Evolutionary conservation across 148 eudicot species (phyloP).

Genomic region (Salicornia ramosissima): DNA sequence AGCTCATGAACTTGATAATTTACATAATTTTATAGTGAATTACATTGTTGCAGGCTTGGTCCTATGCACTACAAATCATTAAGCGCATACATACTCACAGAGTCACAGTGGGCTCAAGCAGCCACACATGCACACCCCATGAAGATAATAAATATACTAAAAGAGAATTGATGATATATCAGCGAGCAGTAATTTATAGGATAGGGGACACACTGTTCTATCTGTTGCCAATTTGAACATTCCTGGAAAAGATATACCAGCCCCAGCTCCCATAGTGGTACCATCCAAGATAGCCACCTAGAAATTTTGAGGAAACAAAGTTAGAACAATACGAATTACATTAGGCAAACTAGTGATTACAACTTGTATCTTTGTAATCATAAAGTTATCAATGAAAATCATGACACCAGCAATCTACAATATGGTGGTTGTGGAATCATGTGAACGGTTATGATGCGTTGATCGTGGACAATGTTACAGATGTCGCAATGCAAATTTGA

Average conservation of each 20-base stretch:
- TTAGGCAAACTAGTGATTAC: not conserved
- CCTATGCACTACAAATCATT: not conserved
- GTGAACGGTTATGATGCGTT: no score
- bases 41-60: not conserved
- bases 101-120: not conserved
- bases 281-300: conserved; percentile 95
- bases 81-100: not conserved
- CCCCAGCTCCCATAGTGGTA: conserved; percentile 80
- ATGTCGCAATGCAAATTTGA: no score
- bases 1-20: no score
- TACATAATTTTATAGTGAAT: not conserved
- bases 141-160: not conserved
- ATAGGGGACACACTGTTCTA: conserved; percentile 56
- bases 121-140: not conserved
- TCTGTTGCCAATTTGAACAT: conserved; percentile 87
- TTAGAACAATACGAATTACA: not conserved
- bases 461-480: no score
- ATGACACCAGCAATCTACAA: conserved; percentile 3
- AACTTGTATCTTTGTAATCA: not conserved
- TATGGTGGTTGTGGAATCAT: no score
- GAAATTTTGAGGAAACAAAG: conserved; percentile 6
- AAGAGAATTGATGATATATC: not conserved
- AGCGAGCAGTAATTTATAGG: not conserved
- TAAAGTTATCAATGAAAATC: not conserved
- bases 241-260: conserved; percentile 85